Base-by-base conservation (phyloP, 345 rosid genomes). In the Microcos paniculata region DNA sequence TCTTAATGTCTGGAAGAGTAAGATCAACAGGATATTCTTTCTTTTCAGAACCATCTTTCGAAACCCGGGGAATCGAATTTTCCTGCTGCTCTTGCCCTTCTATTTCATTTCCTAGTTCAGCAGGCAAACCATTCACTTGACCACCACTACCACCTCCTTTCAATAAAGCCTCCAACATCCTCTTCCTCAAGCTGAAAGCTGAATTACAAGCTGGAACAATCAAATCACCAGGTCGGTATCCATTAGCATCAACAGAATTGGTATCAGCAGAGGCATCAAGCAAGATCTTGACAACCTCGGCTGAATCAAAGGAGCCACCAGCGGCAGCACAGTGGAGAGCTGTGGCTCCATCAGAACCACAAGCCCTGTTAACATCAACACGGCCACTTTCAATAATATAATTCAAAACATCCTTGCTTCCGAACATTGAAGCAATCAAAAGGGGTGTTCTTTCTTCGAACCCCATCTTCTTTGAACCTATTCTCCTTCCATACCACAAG, bases 21-120 rank as follows among this genome's bases (percentile, higher is more conserved):
- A 88, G 89, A 87, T 95, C 98, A 69, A 90, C 72, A 0, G 93
- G 92, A 82, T 91, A 95, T 78, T 95, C 99, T 85, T 88, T 95
- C 90, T 87, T 95, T 84, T 88, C 95, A 9, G 81, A 30, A 48
- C 84, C 84, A 43, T 84, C 86, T 80, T 87, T 84, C 21, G 75
- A 77, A 2, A 56, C 71, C 58, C 74, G 71, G 3, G 92, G 83
- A 5, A 85, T 81, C 10, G 80, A 76, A 83, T 81, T 45, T 62
- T 82, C 87, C 43, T 58, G 78, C n/a, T 69, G 86, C 61, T 87
- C 85, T 52, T 63, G 65, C 66, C 13, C 80, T 51, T 85, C 85
- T 61, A 52, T 62, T 64, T 82, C 87, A 59, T 75, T 6, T 46
- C 58, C 75, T 65, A 72, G 21, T 38, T 77, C 64, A 68, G 80